Evolutionary conservation across 208 protist genomes (phyloP), one percentile per base, ranked within the genome.

Genomic region (Leishmania tropica): DNA sequence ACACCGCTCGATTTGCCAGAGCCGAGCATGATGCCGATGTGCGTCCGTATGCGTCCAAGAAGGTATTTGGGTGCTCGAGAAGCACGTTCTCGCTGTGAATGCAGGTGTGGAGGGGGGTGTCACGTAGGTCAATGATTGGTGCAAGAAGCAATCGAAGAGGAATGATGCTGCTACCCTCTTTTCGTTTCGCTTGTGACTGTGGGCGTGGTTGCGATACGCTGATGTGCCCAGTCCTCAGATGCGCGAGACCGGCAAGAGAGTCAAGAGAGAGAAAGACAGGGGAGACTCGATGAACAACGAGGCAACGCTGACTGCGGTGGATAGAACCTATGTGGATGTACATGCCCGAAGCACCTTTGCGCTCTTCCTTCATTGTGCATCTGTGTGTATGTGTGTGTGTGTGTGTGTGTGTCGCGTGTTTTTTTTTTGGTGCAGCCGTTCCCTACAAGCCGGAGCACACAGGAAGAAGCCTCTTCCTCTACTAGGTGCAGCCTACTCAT

Each of bases 1-100:
- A 95, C 82, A 40, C 95, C 93, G 64, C 93, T 96, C 40, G 88
- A 91, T 86, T 98, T 98, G 10, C 95, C 95, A 6, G 90, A 92
- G 65, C 95, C 93, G n/a, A 98, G 80, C 95, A 98, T 98, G 71
- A 47, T 84, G 71, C 21, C 37, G 67, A 6, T 72, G 31, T 85
- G 53, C 79, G 73, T n/a, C n/a, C 5, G 51, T 76, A 48, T 80
- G 53, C 60, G 73, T 84, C 8, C 17, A 19, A 58, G 24, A 31
- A 8, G 24, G 62, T 75, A 31, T 67, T n/a, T 54, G 2, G 19
- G 37, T 74, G 19, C 13, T 53, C 6, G 35, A 70, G n/a, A 78
- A 45, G 64, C 19, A 35, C 45, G 10, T 15, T 71, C 17, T 37
- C 60, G 47, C 28, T 75, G 13, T 62, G 35, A 35, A 73, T 13